These are phyloP conservation scores for Coniferiporia weirii DNA, from an alignment of 1,284 basidiomycete species.

Conservation along the genomic window DNA sequence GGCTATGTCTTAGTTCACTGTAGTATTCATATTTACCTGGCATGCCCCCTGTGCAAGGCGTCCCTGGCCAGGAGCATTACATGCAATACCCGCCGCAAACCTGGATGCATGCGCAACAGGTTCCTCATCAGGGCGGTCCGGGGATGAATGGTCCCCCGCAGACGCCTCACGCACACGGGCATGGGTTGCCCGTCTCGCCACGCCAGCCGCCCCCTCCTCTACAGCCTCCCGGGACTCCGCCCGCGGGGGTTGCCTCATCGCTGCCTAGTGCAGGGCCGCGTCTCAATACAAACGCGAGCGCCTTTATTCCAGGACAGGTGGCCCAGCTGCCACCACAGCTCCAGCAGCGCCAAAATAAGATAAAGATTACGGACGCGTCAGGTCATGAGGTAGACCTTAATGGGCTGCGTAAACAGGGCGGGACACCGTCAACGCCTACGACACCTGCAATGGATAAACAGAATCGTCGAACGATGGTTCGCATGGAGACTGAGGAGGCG, in stretches of 20 bases:
- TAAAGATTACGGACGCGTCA: conserved; percentile 43
- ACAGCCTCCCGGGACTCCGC: conserved; percentile 60
- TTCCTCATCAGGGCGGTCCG: conserved; percentile 24
- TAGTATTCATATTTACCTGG: conserved; percentile 26
- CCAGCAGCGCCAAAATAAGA: conserved; percentile 32
- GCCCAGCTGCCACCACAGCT: background rate
- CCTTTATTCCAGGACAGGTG: conserved; percentile 51
- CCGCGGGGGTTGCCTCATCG: conserved; percentile 53
- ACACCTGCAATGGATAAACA: conserved; percentile 34
- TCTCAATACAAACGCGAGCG: conserved; percentile 54
- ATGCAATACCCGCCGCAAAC: conserved; percentile 28
- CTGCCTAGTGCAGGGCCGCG: conserved; percentile 50
- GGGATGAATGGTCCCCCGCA: conserved; percentile 24
- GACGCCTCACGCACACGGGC: conserved; percentile 28
- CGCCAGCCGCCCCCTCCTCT: conserved; percentile 52
- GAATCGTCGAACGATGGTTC: conserved; percentile 28
- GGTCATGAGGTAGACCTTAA: conserved; percentile 59
- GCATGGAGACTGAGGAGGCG: conserved; percentile 43
- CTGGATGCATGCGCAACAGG: conserved; percentile 35
- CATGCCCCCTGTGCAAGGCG: conserved; percentile 22
- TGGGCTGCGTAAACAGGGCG: conserved; percentile 44
- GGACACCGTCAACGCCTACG: conserved; percentile 29
- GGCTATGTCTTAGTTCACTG: conserved; percentile 22
- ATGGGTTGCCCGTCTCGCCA: conserved; percentile 47
- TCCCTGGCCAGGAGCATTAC: conserved; percentile 28